Conservation (phyloP, 306 rosid species). For the Lablab purpureus region DNA sequence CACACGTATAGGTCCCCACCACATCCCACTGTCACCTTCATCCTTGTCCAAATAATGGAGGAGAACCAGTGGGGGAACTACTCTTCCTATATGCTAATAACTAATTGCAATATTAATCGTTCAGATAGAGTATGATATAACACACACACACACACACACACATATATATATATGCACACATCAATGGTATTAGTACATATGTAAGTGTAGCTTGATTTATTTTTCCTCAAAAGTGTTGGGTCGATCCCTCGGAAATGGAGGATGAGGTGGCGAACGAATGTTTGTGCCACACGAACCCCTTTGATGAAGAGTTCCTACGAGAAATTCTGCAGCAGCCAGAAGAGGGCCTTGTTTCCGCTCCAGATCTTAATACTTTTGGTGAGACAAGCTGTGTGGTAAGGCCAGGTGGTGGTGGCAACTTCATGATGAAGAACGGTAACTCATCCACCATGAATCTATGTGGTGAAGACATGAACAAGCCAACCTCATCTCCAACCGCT, state of each 20-base stretch:
- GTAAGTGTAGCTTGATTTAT: neutral
- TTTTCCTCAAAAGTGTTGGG: neutral
- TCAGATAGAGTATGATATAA: too few species aligned
- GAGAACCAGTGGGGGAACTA: neutral
- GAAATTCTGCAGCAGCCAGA: slow-evolving; percentile 38
- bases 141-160: too few species aligned
- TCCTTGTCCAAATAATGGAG: slow-evolving; percentile 21
- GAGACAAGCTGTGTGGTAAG: too few species aligned
- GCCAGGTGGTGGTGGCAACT: neutral
- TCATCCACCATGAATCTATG: neutral
- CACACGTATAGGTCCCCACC: neutral
- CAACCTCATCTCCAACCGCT: slow-evolving; percentile 2
- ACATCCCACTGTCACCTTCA: neutral
- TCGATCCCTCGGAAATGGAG: slow-evolving; percentile 5
- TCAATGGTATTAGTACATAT: too few species aligned
- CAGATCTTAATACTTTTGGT: neutral
- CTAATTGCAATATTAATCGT: too few species aligned
- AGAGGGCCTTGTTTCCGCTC: neutral
- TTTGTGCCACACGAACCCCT: neutral
- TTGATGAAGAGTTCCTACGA: slow-evolving; percentile 44
- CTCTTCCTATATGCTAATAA: slow-evolving; percentile 27
- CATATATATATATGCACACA: too few species aligned
- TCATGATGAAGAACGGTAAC: neutral
- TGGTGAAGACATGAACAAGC: too few species aligned
- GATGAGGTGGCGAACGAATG: slow-evolving; percentile 2